Evolutionary conservation across 2,329 filamentous ascomycete species (phyloP), one percentile per base, ranked within the genome.

Genomic region (Calonectria pseudoturangicola): DNA sequence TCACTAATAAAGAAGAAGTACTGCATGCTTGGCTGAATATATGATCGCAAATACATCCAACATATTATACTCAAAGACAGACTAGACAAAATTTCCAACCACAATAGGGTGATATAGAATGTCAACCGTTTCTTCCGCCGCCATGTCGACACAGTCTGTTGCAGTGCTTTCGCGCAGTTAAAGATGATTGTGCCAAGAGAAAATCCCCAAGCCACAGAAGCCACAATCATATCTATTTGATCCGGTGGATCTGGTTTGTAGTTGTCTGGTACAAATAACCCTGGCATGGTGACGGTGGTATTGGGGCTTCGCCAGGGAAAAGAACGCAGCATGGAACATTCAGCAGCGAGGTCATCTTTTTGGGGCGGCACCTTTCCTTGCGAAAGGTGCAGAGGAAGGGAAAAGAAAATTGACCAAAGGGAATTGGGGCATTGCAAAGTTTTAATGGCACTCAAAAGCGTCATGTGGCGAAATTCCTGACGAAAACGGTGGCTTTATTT

Each of bases 11-110:
- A 76, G 67, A 80, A 77, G 50, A 68, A 80, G 41, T 71, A 78
- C 48, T 79, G 68, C 28, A 80, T 84, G 78, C 83, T 85, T 3
- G 83, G 79, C 0, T 72, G 66, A 36, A 79, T 73, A 9, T 71
- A 39, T n/a, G 65, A 73, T 4, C 71, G 72, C 9, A 79, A 68
- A 16, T 79, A 78, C 30, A 77, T 10, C 77, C 77, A 79, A 16
- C 69, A 69, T 65, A 79, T 73, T 48, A 77, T 56, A 25, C 77
- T 75, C 5, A 79, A 75, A 30, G 74, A 15, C 18, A 74, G 39
- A 39, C 77, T 79, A 5, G 77, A 77, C 30, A 71, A 36, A 41
- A 79, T 71, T 51, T 79, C 77, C 4, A 73, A 10, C 77, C 77
- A 79, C 10, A 79, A 47, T 3, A 78, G 68, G 4, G 39, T 9